Evolutionary conservation across 2,329 filamentous ascomycete species (phyloP), one percentile per base, ranked within the genome.

Genomic region (Aureobasidium sp.): DNA sequence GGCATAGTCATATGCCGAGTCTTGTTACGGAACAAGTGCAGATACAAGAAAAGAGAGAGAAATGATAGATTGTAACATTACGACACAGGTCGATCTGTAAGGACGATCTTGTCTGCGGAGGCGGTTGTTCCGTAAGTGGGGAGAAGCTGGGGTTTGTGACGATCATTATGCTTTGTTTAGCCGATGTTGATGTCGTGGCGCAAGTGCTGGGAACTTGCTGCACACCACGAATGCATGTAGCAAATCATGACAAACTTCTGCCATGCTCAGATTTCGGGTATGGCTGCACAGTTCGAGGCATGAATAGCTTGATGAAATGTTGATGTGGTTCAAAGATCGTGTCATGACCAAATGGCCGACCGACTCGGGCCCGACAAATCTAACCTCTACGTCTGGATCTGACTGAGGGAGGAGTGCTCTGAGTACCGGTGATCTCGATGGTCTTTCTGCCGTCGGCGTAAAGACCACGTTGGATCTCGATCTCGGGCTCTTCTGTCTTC

Each of bases 371-470:
- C 7, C 6, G 25, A 15, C 25, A 31, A 11, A 42, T 20, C 37
- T 45, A 60, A 51, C 57, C 57, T 37, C 57, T 60, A 29, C 57
- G 57, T 60, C 57, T 60, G n/a, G 44, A 49, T 42, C 57, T 60
- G 25, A 51, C 57, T 8, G 44, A 41, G 12, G 47, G 45, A 42
- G 57, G 45, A 22, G 57, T 37, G 25, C 34, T 51, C 20, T 58
- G 41, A 1, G 44, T 48, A 20, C 56, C 56, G n/a, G 57, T 51
- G 3, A 60, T 42, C 36, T 72, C 70, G 1, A 70, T 49, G 27
- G 62, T 67, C 63, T 63, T 67, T 53, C 65, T 66, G 17, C 69
- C 69, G 41, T 69, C 68, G 22, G 61, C 67, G 55, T 71, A 65
- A 4, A 70, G 51, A 25, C 66, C 65, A 34, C 68, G 62, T 34